These are phyloP conservation scores for Arachnomyces sp. DNA, from an alignment of 2,329 filamentous ascomycete species.

Conservation along the genomic window DNA sequence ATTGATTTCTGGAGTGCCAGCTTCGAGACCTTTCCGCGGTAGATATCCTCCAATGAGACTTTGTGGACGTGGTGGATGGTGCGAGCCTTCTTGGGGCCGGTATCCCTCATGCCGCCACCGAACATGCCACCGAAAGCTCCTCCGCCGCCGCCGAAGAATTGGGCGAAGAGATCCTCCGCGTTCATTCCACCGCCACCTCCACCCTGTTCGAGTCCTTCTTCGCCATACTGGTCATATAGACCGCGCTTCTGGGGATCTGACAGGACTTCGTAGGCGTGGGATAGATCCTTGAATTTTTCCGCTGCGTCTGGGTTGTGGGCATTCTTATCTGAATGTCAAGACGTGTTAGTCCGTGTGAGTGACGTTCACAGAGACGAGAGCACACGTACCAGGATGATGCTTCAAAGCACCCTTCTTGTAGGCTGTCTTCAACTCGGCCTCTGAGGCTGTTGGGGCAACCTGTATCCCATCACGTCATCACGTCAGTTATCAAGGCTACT, in stretches of 20 bases:
- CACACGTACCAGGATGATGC: slow-evolving; percentile 75
- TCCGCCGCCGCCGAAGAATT: slow-evolving; percentile 82
- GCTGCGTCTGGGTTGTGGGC: slow-evolving; percentile 84
- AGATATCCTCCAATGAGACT: slow-evolving; percentile 94
- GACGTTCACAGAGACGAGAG: slow-evolving; percentile 11
- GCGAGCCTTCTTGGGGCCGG: slow-evolving; percentile 81
- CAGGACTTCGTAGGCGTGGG: slow-evolving; percentile 89
- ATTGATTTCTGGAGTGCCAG: slow-evolving; percentile 94
- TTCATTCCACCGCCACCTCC: slow-evolving; percentile 81
- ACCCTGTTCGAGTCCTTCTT: slow-evolving; percentile 84
- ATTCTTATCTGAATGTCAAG: slow-evolving; percentile 70
- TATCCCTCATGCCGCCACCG: slow-evolving; percentile 67
- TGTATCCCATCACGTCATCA: slow-evolving; percentile 34
- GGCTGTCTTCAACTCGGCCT: slow-evolving; percentile 84
- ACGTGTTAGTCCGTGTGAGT: slow-evolving; percentile 2
- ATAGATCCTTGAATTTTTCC: slow-evolving; percentile 98
- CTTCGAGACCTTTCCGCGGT: slow-evolving; percentile 96
- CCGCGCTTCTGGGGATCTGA: slow-evolving; percentile 86
- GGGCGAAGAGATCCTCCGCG: slow-evolving; percentile 90
- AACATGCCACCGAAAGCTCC: slow-evolving; percentile 72
- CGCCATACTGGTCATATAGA: slow-evolving; percentile 94
- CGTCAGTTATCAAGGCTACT: slow-evolving; percentile 7
- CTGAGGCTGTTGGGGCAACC: slow-evolving; percentile 72
- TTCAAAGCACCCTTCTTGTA: slow-evolving; percentile 90
- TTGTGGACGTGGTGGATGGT: slow-evolving; percentile 99